A percentile compares a stretch with the other conserved stretches of the same genome.
phyloP scores from a whole-genome alignment of 345 rosid species.

The Dipteronia sinensis region DNA sequence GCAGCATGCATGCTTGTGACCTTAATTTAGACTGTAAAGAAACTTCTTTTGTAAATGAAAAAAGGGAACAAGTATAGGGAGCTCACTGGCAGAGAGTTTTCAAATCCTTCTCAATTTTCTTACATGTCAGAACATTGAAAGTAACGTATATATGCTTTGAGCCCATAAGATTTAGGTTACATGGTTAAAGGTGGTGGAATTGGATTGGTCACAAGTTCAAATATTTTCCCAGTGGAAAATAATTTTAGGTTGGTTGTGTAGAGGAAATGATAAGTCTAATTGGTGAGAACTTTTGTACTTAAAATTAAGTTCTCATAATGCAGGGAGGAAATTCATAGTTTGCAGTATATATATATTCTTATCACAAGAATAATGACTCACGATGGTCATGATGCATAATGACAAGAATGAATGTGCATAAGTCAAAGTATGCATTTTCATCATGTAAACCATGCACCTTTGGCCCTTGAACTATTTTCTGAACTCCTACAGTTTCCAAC shows the following conservation, averaged over 20 bases:
- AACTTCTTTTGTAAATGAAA: neutral
- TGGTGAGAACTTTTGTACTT: neutral
- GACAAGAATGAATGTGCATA: neutral
- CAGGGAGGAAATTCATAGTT: neutral
- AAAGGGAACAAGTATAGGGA: neutral
- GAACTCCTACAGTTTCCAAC: slow-evolving; percentile 39
- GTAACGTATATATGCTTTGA: neutral
- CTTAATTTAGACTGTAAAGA: neutral
- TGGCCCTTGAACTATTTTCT: slow-evolving; percentile 47
- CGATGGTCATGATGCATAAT: neutral
- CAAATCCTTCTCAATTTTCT: slow-evolving; percentile 1
- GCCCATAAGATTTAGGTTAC: neutral
- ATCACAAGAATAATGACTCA: neutral
- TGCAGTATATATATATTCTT: neutral
- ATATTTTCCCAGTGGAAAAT: neutral
- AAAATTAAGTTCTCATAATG: neutral
- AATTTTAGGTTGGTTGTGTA: neutral
- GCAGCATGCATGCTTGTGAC: neutral
- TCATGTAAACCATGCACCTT: slow-evolving; percentile 34
- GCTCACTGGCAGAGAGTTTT: neutral
- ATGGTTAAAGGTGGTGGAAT: neutral
- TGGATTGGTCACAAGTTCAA: neutral
- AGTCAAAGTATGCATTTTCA: neutral
- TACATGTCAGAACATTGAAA: neutral
- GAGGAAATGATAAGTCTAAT: neutral